phyloP scores from a whole-genome alignment of 108 stramenopile genomes.

The Discostella pseudostelligera region DNA sequence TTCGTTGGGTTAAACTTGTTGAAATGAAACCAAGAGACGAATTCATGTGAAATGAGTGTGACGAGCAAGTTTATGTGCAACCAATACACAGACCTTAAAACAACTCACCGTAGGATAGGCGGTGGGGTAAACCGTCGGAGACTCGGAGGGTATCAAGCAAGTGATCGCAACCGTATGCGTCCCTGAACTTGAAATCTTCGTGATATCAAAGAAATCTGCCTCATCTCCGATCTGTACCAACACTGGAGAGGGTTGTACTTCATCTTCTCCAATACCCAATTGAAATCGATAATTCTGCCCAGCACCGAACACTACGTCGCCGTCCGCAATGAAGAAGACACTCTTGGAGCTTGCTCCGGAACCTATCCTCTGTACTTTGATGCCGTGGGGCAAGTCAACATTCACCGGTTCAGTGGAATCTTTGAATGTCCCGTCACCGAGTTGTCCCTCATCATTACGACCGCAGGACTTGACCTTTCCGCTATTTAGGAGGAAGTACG shows the following conservation, averaged over 20 bases:
- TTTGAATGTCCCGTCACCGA: conserved; percentile 25
- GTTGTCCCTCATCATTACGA: conserved; percentile 31
- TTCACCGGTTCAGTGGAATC: conserved; percentile 18
- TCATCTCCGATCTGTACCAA: conserved; percentile 6
- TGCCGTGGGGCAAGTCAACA: conserved; percentile 12
- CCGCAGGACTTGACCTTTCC: conserved; percentile 21
- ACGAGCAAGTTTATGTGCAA: not conserved
- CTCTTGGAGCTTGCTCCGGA: conserved; percentile 14
- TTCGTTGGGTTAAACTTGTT: too few species aligned
- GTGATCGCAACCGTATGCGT: conserved; percentile 19
- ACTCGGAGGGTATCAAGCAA: conserved; percentile 8
- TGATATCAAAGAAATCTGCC: not conserved
- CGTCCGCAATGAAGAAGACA: conserved; percentile 23
- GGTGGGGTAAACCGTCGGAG: conserved; percentile 9
- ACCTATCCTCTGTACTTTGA: not conserved
- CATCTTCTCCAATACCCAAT: conserved; percentile 9
- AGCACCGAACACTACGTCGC: conserved; percentile 7
- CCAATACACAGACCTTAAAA: not conserved
- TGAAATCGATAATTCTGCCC: conserved; percentile 26
- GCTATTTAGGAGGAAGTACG: conserved; percentile 15
- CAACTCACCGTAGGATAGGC: conserved; percentile 13
- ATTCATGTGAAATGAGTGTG: not conserved
- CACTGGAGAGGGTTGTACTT: conserved; percentile 1
- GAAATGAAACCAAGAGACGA: not conserved
- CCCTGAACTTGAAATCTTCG: conserved; percentile 21